phyloP scores from a whole-genome alignment of 495 filamentous ascomycete species.

The Podospora pseudoanserina region DNA sequence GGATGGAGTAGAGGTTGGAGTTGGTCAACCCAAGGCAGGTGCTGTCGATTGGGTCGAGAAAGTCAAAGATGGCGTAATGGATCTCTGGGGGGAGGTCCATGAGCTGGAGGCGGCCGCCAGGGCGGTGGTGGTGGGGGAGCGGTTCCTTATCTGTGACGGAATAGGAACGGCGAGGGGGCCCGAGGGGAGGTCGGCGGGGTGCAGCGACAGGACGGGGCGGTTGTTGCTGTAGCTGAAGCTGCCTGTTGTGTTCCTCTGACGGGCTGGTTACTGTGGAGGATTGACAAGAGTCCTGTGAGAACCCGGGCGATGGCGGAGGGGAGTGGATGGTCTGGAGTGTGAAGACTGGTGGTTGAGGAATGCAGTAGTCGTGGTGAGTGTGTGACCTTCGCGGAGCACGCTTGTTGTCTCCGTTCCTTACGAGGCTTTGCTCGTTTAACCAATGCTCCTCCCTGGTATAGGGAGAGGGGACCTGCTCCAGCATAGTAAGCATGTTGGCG shows the following conservation, averaged over 20 bases:
- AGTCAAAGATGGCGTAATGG: slow-evolving; percentile 52
- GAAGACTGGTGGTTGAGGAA: slow-evolving; percentile 22
- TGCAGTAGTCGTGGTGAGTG: slow-evolving; percentile 32
- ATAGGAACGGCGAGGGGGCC: slow-evolving; percentile 42
- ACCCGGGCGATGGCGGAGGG: slow-evolving; percentile 6
- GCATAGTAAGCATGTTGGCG: not conserved
- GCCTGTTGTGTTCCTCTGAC: slow-evolving; percentile 2
- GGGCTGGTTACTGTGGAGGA: not conserved
- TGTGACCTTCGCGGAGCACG: slow-evolving; percentile 33
- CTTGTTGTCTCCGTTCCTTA: slow-evolving; percentile 12
- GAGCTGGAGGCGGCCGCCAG: slow-evolving; percentile 36
- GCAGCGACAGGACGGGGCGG: not conserved
- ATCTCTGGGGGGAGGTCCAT: slow-evolving; percentile 55
- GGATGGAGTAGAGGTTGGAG: slow-evolving; percentile 49
- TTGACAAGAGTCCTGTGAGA: not conserved
- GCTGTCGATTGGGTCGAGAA: slow-evolving; percentile 54
- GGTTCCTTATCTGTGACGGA: slow-evolving; percentile 49
- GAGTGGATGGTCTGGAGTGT: slow-evolving; percentile 23
- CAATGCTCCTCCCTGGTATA: slow-evolving; percentile 32
- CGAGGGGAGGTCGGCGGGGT: slow-evolving; percentile 25
- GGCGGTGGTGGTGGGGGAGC: slow-evolving; percentile 38
- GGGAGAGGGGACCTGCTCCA: slow-evolving; percentile 2
- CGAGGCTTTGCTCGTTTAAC: slow-evolving; percentile 22
- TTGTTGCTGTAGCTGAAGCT: not conserved
- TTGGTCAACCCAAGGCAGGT: slow-evolving; percentile 53